Percentiles rank a stretch among this genome's conserved stretches.
These are phyloP conservation scores for Plicaturopsis crispa DNA, from an alignment of 768 basidiomycete genomes.

Conservation along the genomic window DNA sequence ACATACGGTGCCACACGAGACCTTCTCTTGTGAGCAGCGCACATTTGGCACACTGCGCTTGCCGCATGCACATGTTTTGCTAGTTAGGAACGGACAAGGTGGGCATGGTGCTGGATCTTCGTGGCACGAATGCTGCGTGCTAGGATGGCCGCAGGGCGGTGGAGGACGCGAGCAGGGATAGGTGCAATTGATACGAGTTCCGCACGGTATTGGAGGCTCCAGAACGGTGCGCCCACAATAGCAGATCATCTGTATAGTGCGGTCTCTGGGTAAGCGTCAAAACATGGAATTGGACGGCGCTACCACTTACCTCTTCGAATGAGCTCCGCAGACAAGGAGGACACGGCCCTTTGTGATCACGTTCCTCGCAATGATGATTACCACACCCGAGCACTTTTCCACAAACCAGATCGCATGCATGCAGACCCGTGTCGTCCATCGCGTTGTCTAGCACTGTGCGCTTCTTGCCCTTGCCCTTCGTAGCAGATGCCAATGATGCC, in stretches of 20 bases:
- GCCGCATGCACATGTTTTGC: slow-evolving; percentile 82
- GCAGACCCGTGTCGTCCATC: slow-evolving; percentile 57
- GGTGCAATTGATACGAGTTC: slow-evolving; percentile 67
- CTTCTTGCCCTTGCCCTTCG: slow-evolving; percentile 57
- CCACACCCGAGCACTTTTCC: slow-evolving; percentile 69
- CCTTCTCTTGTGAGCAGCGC: slow-evolving; percentile 76
- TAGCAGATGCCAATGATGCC: slow-evolving; percentile 44
- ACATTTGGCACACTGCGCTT: slow-evolving; percentile 77
- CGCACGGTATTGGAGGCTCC: slow-evolving; percentile 86
- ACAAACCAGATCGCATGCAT: slow-evolving; percentile 81
- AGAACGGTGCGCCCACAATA: slow-evolving; percentile 80
- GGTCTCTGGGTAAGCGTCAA: not conserved
- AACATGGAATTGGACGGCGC: not conserved
- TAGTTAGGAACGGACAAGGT: slow-evolving; percentile 77
- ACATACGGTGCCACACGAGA: slow-evolving; percentile 81
- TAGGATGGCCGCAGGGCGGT: slow-evolving; percentile 78
- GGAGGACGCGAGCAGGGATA: slow-evolving; percentile 73
- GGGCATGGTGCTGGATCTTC: slow-evolving; percentile 66
- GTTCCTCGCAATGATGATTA: slow-evolving; percentile 68
- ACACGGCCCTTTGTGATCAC: slow-evolving; percentile 81
- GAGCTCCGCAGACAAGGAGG: slow-evolving; percentile 79
- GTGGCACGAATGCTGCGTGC: slow-evolving; percentile 76
- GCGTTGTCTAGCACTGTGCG: slow-evolving; percentile 23
- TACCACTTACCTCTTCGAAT: slow-evolving; percentile 85
- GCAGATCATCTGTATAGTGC: slow-evolving; percentile 53